Percentiles rank a stretch among this genome's conserved stretches.
Conservation (phyloP, 1,284 basidiomycete species). For the Pseudomicrostroma phylloplanum region DNA sequence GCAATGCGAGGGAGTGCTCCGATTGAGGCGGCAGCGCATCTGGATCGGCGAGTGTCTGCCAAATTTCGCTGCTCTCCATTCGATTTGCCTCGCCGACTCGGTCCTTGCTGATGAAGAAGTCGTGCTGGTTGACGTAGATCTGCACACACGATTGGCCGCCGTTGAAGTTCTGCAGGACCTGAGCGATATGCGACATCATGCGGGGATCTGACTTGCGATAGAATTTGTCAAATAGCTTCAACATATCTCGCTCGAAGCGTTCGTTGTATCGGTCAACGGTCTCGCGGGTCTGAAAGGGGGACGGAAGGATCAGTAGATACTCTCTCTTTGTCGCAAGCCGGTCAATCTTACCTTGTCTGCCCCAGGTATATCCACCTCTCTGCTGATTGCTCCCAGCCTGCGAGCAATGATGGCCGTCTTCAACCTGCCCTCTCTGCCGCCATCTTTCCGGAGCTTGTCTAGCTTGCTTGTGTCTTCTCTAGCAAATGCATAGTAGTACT, state of each 20-base stretch:
- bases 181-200: slow-evolving; percentile 99
- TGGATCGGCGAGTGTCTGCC: slow-evolving; percentile 62
- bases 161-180: slow-evolving; percentile 94
- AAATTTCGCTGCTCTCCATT: slow-evolving; percentile 62
- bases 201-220: slow-evolving; percentile 95
- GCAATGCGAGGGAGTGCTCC: slow-evolving; percentile 70
- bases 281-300: slow-evolving; percentile 32
- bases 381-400: slow-evolving; percentile 77
- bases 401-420: slow-evolving; percentile 86
- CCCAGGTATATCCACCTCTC: slow-evolving; percentile 64
- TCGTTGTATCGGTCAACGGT: slow-evolving; percentile 91
- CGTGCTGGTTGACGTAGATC: slow-evolving; percentile 98
- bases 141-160: slow-evolving; percentile 93
- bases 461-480: slow-evolving; percentile 73
- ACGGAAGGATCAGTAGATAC: not conserved
- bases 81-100: slow-evolving; percentile 61
- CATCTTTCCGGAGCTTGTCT: slow-evolving; percentile 74
- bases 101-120: slow-evolving; percentile 59
- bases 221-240: slow-evolving; percentile 76
- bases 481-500: slow-evolving; percentile 88
- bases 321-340: not conserved
- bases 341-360: slow-evolving; percentile 15
- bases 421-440: slow-evolving; percentile 66
- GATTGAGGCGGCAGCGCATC: slow-evolving; percentile 69
- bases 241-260: slow-evolving; percentile 97